A percentile compares a stretch with the other conserved stretches of the same genome.
These are phyloP conservation scores for Colletotrichum sansevieriae DNA, from an alignment of 2,329 filamentous ascomycete genomes.

Conservation along the genomic window DNA sequence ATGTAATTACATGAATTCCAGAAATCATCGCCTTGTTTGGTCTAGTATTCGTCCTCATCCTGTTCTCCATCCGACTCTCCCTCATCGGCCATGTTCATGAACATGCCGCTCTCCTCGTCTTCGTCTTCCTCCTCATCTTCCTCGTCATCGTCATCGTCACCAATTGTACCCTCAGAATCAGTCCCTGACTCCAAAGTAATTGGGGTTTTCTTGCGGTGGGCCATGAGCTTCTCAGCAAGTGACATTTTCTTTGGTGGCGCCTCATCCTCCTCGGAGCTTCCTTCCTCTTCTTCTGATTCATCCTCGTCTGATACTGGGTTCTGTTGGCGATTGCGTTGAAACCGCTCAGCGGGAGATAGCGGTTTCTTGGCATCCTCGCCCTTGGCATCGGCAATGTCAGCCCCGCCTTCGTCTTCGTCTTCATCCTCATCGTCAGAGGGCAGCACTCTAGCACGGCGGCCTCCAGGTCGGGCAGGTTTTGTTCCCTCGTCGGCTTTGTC, in stretches of 20 bases:
- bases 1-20: too few relatives aligned
- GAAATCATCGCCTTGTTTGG: not conserved
- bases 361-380: not conserved
- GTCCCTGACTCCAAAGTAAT: slow-evolving; percentile 43
- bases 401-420: slow-evolving; percentile 38
- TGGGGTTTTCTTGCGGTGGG: slow-evolving; percentile 41
- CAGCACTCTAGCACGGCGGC: slow-evolving; percentile 24
- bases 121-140: slow-evolving; percentile 42
- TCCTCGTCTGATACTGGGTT: slow-evolving; percentile 35
- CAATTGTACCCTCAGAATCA: slow-evolving; percentile 43
- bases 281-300: slow-evolving; percentile 19
- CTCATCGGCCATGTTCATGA: slow-evolving; percentile 52
- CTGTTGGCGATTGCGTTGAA: slow-evolving; percentile 26
- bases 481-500: slow-evolving; percentile 13
- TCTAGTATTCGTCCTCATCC: slow-evolving; percentile 27
- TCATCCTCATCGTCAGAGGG: slow-evolving; percentile 31
- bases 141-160: slow-evolving; percentile 40
- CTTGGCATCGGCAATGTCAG: slow-evolving; percentile 4
- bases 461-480: not conserved
- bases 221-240: slow-evolving; percentile 45
- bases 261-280: slow-evolving; percentile 36
- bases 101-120: slow-evolving; percentile 44
- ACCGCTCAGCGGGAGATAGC: slow-evolving; percentile 25
- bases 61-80: slow-evolving; percentile 27
- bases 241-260: slow-evolving; percentile 39